Evolutionary conservation across 441 rosid species (phyloP).

Genomic region (Euphorbia celastroides): DNA sequence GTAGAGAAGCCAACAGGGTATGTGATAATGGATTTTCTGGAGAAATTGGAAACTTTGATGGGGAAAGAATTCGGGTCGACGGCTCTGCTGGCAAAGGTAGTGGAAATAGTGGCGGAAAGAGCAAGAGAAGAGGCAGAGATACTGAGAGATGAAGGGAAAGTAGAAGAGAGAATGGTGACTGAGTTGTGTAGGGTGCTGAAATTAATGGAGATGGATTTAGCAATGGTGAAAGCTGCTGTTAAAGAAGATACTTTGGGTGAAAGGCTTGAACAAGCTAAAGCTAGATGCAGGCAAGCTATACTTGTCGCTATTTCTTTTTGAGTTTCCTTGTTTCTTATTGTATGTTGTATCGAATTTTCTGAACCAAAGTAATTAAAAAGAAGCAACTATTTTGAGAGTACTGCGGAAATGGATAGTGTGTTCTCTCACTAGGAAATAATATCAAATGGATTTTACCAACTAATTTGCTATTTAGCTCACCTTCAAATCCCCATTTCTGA

Average conservation of each 20-base stretch:
- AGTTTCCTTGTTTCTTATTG: background rate
- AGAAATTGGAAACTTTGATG: constrained; percentile 68
- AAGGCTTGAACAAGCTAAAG: constrained; percentile 78
- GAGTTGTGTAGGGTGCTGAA: constrained; percentile 78
- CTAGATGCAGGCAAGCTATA: constrained; percentile 89
- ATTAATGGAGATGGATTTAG: constrained; percentile 97
- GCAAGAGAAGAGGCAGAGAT: constrained; percentile 85
- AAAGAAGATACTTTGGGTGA: constrained; percentile 66
- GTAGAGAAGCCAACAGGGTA: constrained; percentile 72
- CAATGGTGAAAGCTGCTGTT: constrained; percentile 87
- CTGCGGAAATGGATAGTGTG: no score
- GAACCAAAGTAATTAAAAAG: no score
- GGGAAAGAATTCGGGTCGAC: constrained; percentile 71
- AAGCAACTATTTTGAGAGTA: no score
- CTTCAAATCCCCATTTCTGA: no score
- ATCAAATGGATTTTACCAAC: no score
- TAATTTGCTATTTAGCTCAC: no score
- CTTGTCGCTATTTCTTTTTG: constrained; percentile 82
- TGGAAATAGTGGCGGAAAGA: constrained; percentile 84
- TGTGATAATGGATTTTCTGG: constrained; percentile 77
- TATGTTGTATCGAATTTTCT: background rate
- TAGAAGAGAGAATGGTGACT: constrained; percentile 80
- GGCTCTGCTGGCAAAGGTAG: constrained; percentile 63
- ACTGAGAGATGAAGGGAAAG: constrained; percentile 72
- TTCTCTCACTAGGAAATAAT: no score